These are phyloP conservation scores for Camelina sativa DNA, from an alignment of 345 rosid species.

Conservation along the genomic window DNA sequence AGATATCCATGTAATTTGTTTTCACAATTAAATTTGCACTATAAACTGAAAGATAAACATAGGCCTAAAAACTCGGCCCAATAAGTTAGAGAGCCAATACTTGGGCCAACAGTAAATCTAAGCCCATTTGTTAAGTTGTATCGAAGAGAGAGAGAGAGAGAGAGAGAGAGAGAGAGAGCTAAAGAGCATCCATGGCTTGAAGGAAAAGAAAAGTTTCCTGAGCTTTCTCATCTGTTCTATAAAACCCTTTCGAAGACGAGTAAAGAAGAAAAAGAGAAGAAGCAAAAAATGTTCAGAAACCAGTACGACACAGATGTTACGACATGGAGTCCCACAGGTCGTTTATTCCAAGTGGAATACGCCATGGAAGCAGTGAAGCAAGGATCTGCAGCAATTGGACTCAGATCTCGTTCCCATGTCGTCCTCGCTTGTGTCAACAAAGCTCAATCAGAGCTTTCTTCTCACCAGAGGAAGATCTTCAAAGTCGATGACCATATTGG, in stretches of 20 bases:
- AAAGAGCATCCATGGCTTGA: slow-evolving; percentile 46
- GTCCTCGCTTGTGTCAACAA: slow-evolving; percentile 94
- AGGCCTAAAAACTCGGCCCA: not conserved
- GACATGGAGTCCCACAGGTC: slow-evolving; percentile 98
- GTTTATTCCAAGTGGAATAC: slow-evolving; percentile 96
- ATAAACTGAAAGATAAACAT: too few species aligned
- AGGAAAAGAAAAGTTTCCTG: slow-evolving; percentile 37
- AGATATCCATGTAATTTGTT: too few species aligned
- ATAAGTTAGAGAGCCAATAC: not conserved
- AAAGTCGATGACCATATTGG: slow-evolving; percentile 99
- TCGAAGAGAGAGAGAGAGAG: not conserved
- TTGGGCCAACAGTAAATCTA: not conserved
- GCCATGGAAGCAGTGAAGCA: slow-evolving; percentile 99
- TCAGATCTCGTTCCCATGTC: slow-evolving; percentile 96
- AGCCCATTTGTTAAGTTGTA: slow-evolving; percentile 26
- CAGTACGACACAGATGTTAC: slow-evolving; percentile 99
- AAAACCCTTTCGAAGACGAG: slow-evolving; percentile 23
- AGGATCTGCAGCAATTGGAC: slow-evolving; percentile 98
- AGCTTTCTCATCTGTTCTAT: not conserved
- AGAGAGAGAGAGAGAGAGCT: not conserved
- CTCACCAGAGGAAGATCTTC: slow-evolving; percentile 98
- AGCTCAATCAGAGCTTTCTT: slow-evolving; percentile 90
- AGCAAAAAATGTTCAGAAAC: slow-evolving; percentile 77
- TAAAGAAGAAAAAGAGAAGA: not conserved
- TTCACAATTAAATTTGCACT: too few species aligned